Conservation (phyloP, 2,329 filamentous ascomycete genomes). For the Mariannaea sp. region DNA sequence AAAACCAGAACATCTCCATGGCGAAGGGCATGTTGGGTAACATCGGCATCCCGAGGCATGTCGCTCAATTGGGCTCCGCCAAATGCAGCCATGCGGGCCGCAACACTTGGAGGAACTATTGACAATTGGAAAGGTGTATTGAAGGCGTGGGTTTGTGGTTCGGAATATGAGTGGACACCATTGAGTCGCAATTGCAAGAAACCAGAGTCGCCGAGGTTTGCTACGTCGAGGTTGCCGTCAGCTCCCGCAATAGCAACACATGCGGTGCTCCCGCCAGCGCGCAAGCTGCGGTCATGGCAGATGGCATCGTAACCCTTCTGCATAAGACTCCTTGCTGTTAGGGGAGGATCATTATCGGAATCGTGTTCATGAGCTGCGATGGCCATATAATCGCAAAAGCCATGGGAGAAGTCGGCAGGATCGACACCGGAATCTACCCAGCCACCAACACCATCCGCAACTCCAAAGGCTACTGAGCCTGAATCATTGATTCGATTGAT, state of each 20-base stretch:
- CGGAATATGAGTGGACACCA: constrained; percentile 80
- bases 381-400: constrained; percentile 92
- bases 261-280: constrained; percentile 88
- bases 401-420: constrained; percentile 93
- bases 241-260: constrained; percentile 79
- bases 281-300: constrained; percentile 72
- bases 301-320: constrained; percentile 84
- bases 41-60: constrained; percentile 79
- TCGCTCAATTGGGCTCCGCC: constrained; percentile 83
- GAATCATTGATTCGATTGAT: constrained; percentile 77
- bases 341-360: constrained; percentile 42
- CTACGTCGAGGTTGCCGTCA: constrained; percentile 79
- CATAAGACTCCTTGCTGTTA: constrained; percentile 73
- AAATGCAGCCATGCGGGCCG: constrained; percentile 80
- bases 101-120: constrained; percentile 79
- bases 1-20: constrained; percentile 95
- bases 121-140: constrained; percentile 97
- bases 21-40: constrained; percentile 75
- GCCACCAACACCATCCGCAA: constrained; percentile 94
- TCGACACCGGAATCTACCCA: constrained; percentile 94
- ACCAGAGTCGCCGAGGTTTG: constrained; percentile 94
- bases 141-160: constrained; percentile 93
- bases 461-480: constrained; percentile 77
- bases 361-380: constrained; percentile 67
- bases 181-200: constrained; percentile 87